Evolutionary conservation across 495 filamentous ascomycete genomes (phyloP).

Genomic region (Aspergillus campestris): DNA sequence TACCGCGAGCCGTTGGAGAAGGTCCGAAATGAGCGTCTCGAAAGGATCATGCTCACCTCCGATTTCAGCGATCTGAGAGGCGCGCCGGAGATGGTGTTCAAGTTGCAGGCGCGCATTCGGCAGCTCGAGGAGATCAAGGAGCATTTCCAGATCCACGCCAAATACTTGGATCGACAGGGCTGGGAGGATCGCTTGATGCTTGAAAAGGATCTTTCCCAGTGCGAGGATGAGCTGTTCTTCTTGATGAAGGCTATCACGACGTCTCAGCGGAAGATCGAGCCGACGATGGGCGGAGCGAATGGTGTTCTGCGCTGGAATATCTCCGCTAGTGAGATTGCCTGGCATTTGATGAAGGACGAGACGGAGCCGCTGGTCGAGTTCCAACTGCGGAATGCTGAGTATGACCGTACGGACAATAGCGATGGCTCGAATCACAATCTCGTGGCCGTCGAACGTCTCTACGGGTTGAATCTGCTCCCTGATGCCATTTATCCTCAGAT

Average conservation of each 20-base stretch:
- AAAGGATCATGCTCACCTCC: slow-evolving; percentile 99
- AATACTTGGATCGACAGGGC: slow-evolving; percentile 76
- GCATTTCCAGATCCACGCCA: slow-evolving; percentile 87
- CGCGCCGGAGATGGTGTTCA: slow-evolving; percentile 86
- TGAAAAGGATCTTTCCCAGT: slow-evolving; percentile 78
- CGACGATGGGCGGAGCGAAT: slow-evolving; percentile 53
- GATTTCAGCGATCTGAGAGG: slow-evolving; percentile 97
- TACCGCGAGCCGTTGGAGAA: slow-evolving; percentile 96
- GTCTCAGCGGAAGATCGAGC: slow-evolving; percentile 76
- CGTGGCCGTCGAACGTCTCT: slow-evolving; percentile 74
- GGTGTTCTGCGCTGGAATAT: slow-evolving; percentile 85
- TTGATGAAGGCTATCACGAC: slow-evolving; percentile 99
- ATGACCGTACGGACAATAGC: slow-evolving; percentile 88
- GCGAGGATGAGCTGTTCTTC: slow-evolving; percentile 97
- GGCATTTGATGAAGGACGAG: slow-evolving; percentile 84
- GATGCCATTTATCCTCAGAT: slow-evolving; percentile 93
- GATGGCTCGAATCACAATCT: slow-evolving; percentile 94
- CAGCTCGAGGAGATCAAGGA: slow-evolving; percentile 96
- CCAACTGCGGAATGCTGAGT: slow-evolving; percentile 79
- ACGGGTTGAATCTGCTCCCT: slow-evolving; percentile 79
- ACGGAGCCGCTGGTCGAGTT: slow-evolving; percentile 89
- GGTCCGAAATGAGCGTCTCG: slow-evolving; percentile 80
- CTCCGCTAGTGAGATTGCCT: slow-evolving; percentile 84
- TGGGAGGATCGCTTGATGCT: slow-evolving; percentile 84
- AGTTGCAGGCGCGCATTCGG: slow-evolving; percentile 82